Base-by-base conservation (phyloP, 129 eudicot genomes). In the Tanacetum coccineum region DNA sequence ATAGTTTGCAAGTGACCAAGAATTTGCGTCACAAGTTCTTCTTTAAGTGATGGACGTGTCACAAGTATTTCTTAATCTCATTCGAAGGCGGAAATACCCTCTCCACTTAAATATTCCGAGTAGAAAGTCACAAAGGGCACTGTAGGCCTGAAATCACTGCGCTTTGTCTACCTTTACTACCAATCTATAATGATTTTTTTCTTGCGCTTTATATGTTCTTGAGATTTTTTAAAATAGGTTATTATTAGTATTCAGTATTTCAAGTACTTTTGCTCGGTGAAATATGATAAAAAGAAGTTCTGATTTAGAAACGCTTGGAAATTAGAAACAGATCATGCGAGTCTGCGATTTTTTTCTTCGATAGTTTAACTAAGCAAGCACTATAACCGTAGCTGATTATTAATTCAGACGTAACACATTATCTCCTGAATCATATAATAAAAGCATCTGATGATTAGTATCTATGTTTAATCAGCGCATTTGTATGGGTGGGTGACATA, bases 401-500 rank as follows among this genome's bases (percentile, higher is more conserved):
- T 30, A 9, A 7, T 52, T 64, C 6, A 5, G 55, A 64, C 77
- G 77, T 73, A 73, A 42, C 46, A 53, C 76, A 39, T 15, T 32
- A 32, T 32, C 40, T 32, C 57, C 49, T 62, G 39, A 44, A 54
- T 73, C 57, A 32, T 32, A 32, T 32, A 0, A 64, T 36, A 18
- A 54, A 54, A 73, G 65, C 67, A 59, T 3, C 40, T 42, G 30
- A 73, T 58, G 58, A 45, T 64, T 19, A 21, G 13, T 25, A 57
- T 49, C 3, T 36, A 18, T 12, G 56, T 25, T 52, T 40, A 14
- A 21, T 61, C 46, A 28, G 61, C 59, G 19, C 59, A 64, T 64
- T 26, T 73, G 22, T 36, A 44, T 73, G 22, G 65, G 66, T 55
- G 66, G 65, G 40, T 73, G 77, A 64, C 77, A 54, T 73, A 58